These are phyloP conservation scores for Azolla pinnata DNA, from an alignment of 75 land plant genomes.

Conservation along the genomic window DNA sequence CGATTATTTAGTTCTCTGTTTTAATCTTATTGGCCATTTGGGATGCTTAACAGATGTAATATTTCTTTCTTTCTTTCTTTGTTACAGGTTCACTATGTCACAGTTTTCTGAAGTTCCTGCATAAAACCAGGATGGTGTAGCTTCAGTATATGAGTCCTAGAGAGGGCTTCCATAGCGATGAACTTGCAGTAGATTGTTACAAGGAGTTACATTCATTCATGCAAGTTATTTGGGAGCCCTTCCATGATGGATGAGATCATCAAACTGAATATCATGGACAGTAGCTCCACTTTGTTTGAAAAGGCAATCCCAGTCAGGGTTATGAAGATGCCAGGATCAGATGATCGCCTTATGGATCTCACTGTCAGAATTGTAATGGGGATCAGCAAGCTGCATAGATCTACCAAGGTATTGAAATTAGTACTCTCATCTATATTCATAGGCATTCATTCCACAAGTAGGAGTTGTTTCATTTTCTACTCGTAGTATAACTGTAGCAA, in stretches of 20 bases:
- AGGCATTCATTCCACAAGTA: not conserved
- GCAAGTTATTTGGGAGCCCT: not conserved
- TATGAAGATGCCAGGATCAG: slow-evolving; percentile 9
- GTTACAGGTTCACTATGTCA: too few species aligned
- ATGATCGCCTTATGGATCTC: slow-evolving; percentile 25
- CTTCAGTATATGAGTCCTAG: too few species aligned
- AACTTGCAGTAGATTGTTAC: too few species aligned
- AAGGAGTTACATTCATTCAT: not conserved
- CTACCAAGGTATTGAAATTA: slow-evolving; percentile 31
- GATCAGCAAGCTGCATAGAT: slow-evolving; percentile 22
- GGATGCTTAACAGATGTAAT: too few species aligned
- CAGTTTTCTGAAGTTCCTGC: too few species aligned
- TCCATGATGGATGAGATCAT: slow-evolving; percentile 8
- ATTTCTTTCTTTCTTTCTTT: too few species aligned
- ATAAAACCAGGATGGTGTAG: too few species aligned
- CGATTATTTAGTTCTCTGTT: too few species aligned
- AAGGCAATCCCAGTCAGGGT: slow-evolving; percentile 21
- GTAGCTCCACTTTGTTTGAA: slow-evolving; percentile 22
- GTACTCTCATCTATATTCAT: too few species aligned
- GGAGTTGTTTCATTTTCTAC: slow-evolving; percentile 3
- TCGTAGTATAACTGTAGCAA: not conserved
- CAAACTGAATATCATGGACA: slow-evolving; percentile 22
- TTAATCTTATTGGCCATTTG: too few species aligned
- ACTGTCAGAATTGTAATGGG: slow-evolving; percentile 32
- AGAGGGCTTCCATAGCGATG: too few species aligned